A percentile compares a stretch with the other conserved stretches of the same genome.
These are phyloP conservation scores for Trametes cubensis DNA, from an alignment of 768 basidiomycete genomes.

Conservation along the genomic window DNA sequence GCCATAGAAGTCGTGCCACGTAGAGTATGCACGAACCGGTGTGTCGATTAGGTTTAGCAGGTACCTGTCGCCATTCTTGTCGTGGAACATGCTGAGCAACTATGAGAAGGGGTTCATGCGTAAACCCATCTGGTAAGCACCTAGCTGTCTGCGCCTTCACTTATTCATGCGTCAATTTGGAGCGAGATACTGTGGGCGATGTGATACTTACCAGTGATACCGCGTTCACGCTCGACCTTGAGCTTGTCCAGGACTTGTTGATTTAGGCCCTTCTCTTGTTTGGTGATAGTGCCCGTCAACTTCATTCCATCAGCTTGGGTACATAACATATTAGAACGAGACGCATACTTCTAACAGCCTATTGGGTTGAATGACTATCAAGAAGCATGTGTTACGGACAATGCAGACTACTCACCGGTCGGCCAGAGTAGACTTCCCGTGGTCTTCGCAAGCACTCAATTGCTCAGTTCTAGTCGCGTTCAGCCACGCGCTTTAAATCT, in stretches of 20 bases:
- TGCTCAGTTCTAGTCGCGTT: not conserved
- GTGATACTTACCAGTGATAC: conserved; percentile 77
- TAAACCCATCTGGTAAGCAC: conserved; percentile 38
- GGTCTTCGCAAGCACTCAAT: conserved; percentile 51
- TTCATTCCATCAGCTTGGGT: conserved; percentile 36
- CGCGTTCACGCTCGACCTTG: conserved; percentile 95
- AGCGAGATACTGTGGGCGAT: not conserved
- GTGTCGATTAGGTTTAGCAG: conserved; percentile 96
- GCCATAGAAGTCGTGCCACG: not conserved
- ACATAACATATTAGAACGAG: not conserved
- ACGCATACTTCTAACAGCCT: conserved; percentile 72
- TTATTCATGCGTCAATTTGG: conserved; percentile 30
- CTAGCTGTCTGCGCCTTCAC: conserved; percentile 97
- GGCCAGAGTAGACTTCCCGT: conserved; percentile 94
- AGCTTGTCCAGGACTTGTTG: conserved; percentile 90
- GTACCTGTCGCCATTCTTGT: conserved; percentile 54
- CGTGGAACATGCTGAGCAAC: conserved; percentile 73
- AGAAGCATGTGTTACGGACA: conserved; percentile 3
- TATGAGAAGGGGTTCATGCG: conserved; percentile 15
- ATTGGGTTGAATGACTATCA: conserved; percentile 1
- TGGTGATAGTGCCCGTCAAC: conserved; percentile 86
- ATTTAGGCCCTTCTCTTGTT: conserved; percentile 65
- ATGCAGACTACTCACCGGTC: conserved; percentile 59
- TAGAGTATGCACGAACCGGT: conserved; percentile 55
- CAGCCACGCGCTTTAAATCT: not conserved